A percentile compares a stretch with the other conserved stretches of the same genome.
Conservation (phyloP, 805 yeast genomes). For the Maudiozyma saulgeensis region DNA sequence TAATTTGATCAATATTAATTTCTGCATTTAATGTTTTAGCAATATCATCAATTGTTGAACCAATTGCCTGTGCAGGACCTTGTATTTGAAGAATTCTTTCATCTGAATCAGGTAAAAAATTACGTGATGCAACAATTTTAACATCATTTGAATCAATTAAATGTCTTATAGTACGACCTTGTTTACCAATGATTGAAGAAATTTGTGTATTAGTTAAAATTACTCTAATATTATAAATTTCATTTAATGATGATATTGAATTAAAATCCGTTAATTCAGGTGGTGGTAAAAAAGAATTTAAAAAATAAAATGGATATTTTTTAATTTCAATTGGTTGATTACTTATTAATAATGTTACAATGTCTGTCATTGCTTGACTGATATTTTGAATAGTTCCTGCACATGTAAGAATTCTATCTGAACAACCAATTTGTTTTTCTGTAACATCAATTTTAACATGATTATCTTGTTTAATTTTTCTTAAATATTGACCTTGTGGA, state of each 20-base stretch:
- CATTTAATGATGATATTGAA: slow-evolving; percentile 7
- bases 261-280: slow-evolving; percentile 12
- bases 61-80: slow-evolving; percentile 56
- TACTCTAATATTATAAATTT: slow-evolving; percentile 39
- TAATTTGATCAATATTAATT: slow-evolving; percentile 11
- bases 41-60: slow-evolving; percentile 49
- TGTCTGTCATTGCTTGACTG: slow-evolving; percentile 55
- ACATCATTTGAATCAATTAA: slow-evolving; percentile 47
- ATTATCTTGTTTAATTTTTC: slow-evolving; percentile 60
- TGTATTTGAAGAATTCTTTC: slow-evolving; percentile 82
- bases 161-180: slow-evolving; percentile 66
- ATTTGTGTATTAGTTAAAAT: slow-evolving; percentile 75
- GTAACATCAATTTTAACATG: slow-evolving; percentile 78
- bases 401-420: slow-evolving; percentile 71
- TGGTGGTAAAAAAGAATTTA: slow-evolving; percentile 18
- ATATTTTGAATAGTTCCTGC: slow-evolving; percentile 62
- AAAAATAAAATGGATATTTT: slow-evolving; percentile 39
- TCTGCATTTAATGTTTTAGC: slow-evolving; percentile 14
- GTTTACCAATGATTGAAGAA: slow-evolving; percentile 80
- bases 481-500: slow-evolving; percentile 66
- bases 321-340: slow-evolving; percentile 34
- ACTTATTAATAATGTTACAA: slow-evolving; percentile 39
- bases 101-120: slow-evolving; percentile 64
- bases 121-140: slow-evolving; percentile 80
- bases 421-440: slow-evolving; percentile 63